A percentile compares a stretch with the other conserved stretches of the same genome.
phyloP scores from a whole-genome alignment of 2,329 filamentous ascomycete species.

The Arthrobotrys iridis region DNA sequence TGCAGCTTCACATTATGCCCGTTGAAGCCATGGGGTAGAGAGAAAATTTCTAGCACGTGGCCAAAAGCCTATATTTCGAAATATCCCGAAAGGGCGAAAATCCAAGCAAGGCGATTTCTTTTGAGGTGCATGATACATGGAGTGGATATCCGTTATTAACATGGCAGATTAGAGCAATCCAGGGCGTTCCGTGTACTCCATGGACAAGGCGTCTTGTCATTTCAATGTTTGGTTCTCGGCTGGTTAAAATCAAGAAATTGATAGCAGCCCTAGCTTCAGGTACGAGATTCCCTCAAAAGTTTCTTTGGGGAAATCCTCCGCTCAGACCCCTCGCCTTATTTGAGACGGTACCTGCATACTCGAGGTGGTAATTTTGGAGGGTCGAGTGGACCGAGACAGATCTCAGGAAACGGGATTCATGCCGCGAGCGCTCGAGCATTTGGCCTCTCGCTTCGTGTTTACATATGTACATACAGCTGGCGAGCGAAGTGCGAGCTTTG shows the following conservation, averaged over 20 bases:
- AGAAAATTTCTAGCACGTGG: constrained; percentile 30
- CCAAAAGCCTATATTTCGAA: constrained; percentile 44
- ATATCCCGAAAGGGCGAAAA: constrained; percentile 31
- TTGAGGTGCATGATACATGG: constrained; percentile 35
- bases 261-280: constrained; percentile 31
- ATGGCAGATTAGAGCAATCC: constrained; percentile 53
- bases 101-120: not conserved
- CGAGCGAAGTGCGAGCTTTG: constrained; percentile 1
- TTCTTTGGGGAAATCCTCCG: constrained; percentile 33
- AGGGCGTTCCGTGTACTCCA: not conserved
- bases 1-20: constrained; percentile 28
- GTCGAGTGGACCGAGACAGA: constrained; percentile 13
- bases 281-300: not conserved
- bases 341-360: constrained; percentile 54
- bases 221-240: constrained; percentile 25
- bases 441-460: constrained; percentile 27
- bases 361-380: constrained; percentile 46
- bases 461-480: too few relatives aligned
- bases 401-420: constrained; percentile 45
- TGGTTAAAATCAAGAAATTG: constrained; percentile 48
- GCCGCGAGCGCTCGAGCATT: constrained; percentile 6
- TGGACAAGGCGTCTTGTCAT: constrained; percentile 1
- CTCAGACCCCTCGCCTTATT: constrained; percentile 34
- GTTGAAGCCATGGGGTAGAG: not conserved
- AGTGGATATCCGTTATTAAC: constrained; percentile 2